phyloP scores from a whole-genome alignment of 768 basidiomycete genomes.

The Leccinum imitatum region DNA sequence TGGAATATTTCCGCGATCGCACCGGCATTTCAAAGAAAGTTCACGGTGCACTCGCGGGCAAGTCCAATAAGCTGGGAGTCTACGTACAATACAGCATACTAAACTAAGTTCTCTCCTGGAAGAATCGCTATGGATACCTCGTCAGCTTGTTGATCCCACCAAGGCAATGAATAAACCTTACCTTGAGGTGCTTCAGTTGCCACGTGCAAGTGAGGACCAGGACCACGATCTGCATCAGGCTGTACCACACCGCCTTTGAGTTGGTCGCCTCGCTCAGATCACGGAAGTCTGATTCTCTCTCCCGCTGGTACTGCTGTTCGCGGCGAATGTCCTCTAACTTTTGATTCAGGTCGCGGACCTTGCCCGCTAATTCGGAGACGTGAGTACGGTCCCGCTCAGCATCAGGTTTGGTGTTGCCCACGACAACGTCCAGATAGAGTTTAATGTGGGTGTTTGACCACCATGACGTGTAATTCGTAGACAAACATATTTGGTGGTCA shows the following conservation, averaged over 20 bases:
- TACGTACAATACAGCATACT: constrained; percentile 12
- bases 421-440: constrained; percentile 90
- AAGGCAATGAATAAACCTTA: constrained; percentile 35
- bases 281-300: constrained; percentile 89
- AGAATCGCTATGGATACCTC: constrained; percentile 59
- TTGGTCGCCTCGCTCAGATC: constrained; percentile 90
- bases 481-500: constrained; percentile 96
- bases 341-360: constrained; percentile 89
- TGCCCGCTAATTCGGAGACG: constrained; percentile 75
- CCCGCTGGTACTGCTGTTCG: constrained; percentile 97
- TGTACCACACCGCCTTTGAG: constrained; percentile 94
- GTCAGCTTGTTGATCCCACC: constrained; percentile 2
- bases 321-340: constrained; percentile 90
- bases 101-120: constrained; percentile 70
- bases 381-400: constrained; percentile 85
- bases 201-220: constrained; percentile 84
- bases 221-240: constrained; percentile 80
- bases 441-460: constrained; percentile 85
- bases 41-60: not conserved
- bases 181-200: constrained; percentile 92
- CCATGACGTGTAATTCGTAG: constrained; percentile 91
- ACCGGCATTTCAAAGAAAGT: not conserved
- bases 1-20: not conserved
- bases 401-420: constrained; percentile 85
- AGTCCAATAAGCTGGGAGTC: constrained; percentile 7